These are phyloP conservation scores for Cupressus sempervirens DNA, from an alignment of 75 land plant species.

Conservation along the genomic window DNA sequence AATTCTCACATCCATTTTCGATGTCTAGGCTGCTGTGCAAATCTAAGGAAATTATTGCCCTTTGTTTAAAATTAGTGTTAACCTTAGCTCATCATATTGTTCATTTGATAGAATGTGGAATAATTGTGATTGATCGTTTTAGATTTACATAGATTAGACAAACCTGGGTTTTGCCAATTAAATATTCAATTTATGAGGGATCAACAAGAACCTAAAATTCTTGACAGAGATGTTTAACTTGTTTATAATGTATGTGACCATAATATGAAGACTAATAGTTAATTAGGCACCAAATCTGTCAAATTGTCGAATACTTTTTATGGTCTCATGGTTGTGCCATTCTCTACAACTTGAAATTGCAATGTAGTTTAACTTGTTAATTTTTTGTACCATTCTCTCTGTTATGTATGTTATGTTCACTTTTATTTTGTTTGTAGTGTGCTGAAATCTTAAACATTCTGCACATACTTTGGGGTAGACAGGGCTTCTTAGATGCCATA, in stretches of 20 bases:
- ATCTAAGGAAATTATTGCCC: neutral
- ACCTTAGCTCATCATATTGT: neutral
- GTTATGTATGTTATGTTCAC: neutral
- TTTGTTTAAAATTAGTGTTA: neutral
- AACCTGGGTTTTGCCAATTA: neutral
- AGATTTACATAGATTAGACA: neutral
- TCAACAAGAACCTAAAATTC: neutral
- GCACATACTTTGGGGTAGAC: neutral
- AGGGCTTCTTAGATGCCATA: neutral
- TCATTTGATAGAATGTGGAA: neutral
- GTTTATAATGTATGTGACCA: neutral
- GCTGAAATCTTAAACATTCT: neutral
- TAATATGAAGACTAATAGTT: neutral
- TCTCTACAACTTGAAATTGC: neutral
- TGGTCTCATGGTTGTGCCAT: neutral
- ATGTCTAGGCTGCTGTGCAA: neutral
- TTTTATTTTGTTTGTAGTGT: neutral
- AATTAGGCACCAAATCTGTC: neutral
- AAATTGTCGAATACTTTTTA: neutral
- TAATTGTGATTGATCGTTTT: neutral
- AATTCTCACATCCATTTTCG: neutral
- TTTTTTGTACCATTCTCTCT: neutral
- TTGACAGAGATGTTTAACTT: neutral
- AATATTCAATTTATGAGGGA: neutral
- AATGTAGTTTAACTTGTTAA: neutral